These are phyloP conservation scores for Hysterium pulicare DNA, from an alignment of 2,329 filamentous ascomycete genomes.

Conservation along the genomic window DNA sequence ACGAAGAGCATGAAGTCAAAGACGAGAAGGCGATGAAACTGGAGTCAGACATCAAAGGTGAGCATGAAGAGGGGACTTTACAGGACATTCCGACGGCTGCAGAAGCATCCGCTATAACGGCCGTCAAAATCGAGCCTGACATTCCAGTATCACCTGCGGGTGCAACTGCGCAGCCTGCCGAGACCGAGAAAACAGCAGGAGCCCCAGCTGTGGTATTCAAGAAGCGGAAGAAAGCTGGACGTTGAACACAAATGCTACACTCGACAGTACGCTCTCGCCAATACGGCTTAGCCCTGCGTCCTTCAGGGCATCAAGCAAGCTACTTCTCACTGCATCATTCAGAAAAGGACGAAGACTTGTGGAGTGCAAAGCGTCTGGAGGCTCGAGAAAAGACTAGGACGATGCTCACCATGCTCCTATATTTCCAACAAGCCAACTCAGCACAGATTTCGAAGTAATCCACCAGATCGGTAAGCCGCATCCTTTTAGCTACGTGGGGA, in stretches of 20 bases:
- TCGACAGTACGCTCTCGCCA: not conserved
- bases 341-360: too few relatives aligned
- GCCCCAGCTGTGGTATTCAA: constrained; percentile 65
- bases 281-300: too few relatives aligned
- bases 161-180: constrained; percentile 11
- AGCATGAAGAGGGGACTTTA: constrained; percentile 27
- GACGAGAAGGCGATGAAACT: constrained; percentile 25
- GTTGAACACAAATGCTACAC: constrained; percentile 61
- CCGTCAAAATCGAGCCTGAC: constrained; percentile 14
- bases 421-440: too few relatives aligned
- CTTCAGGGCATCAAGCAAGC: too few relatives aligned
- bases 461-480: too few relatives aligned
- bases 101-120: constrained; percentile 16
- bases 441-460: too few relatives aligned
- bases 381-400: too few relatives aligned
- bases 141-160: not conserved
- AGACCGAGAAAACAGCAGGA: constrained; percentile 20
- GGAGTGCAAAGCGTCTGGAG: too few relatives aligned
- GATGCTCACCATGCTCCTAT: too few relatives aligned
- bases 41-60: constrained; percentile 42
- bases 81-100: constrained; percentile 22
- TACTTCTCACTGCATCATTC: too few relatives aligned
- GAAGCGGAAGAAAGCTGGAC: constrained; percentile 68
- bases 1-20: constrained; percentile 12
- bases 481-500: too few relatives aligned